These are phyloP conservation scores for Lasiodiplodia sp. DNA, from an alignment of 2,329 filamentous ascomycete genomes.

Conservation along the genomic window DNA sequence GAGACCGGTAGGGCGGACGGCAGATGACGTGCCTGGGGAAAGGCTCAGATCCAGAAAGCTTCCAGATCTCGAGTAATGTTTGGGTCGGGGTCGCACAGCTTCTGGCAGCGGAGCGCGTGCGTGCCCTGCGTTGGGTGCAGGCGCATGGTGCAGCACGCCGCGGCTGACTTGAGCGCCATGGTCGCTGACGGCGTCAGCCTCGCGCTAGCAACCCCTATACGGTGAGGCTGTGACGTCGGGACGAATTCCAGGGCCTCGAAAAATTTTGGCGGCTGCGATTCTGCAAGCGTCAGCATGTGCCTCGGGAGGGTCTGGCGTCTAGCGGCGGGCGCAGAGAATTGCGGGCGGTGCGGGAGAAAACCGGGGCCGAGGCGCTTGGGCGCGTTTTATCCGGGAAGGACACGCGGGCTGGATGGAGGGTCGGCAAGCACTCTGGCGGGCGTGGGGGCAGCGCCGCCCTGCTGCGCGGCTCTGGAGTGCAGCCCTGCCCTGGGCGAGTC, in stretches of 20 bases:
- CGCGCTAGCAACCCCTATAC: not conserved
- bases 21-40: slow-evolving; percentile 27
- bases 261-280: not conserved
- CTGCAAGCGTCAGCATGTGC: not conserved
- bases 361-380: slow-evolving; percentile 20
- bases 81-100: slow-evolving; percentile 20
- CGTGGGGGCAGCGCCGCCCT: not conserved
- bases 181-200: not conserved
- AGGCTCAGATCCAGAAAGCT: slow-evolving; percentile 13
- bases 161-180: not conserved
- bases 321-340: slow-evolving; percentile 8
- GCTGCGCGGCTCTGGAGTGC: slow-evolving; percentile 11
- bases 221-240: slow-evolving; percentile 8
- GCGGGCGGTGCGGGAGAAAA: slow-evolving; percentile 21
- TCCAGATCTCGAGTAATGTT: slow-evolving; percentile 17
- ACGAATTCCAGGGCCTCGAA: not conserved
- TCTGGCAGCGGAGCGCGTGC: not conserved
- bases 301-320: slow-evolving; percentile 19
- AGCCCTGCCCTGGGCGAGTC: too few species aligned
- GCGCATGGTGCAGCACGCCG: not conserved
- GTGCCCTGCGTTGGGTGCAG: slow-evolving; percentile 7
- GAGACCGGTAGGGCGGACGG: slow-evolving; percentile 1
- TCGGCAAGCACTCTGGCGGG: not conserved
- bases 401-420: not conserved
- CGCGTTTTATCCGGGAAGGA: not conserved